Base-by-base conservation (phyloP, 2,329 filamentous ascomycete genomes). In the Penicillium sp. region DNA sequence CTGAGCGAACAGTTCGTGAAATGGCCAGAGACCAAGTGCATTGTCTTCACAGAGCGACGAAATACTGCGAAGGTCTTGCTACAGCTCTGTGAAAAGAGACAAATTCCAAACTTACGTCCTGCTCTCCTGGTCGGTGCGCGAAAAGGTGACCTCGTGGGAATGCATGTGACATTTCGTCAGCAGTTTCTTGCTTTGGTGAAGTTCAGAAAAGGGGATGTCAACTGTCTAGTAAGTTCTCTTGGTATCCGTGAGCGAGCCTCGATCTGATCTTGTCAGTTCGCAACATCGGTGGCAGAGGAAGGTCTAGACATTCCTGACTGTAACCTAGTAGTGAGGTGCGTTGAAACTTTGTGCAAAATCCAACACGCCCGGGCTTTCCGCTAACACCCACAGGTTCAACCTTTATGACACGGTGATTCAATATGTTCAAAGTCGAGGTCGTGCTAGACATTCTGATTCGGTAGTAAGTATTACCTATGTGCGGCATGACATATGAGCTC, bases 351-450 rank as follows among this genome's bases (percentile, higher is more conserved):
- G 22, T 36, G 18, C 2, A 39, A 24, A 2, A 10, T n/a, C 11
- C n/a, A 9, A 4, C 13, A 10, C 22, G 9, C 18, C 18, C 18
- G 18, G 18, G 18, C 7, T 48, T 11, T 10, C 10, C 21, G n/a
- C 59, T 67, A 29, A 68, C 24, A 16, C 3, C 39, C 1, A 10
- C n/a, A 76, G 92, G 2, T 99, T 97, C 66, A 91, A 97, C 68
- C 82, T 96, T 2, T 96, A 92, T 73, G 81, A 83, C 10, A 97
- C 93, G 0, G 86, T 96, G 72, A 97, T 97, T 49, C 90, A 96
- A 67, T 97, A 97, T 68, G 87, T 97, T 18, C 94, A 99, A 71
- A 97, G 92, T 13, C 85, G 91, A 58, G 94, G 94, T 0, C 85
- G 94, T 50, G 94, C 94, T 11, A 84, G 94, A 38, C 89, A 91